Evolutionary conservation across 139 green algal species (phyloP), one percentile per base, ranked within the genome.

Genomic region (Volvox reticuliferus): DNA sequence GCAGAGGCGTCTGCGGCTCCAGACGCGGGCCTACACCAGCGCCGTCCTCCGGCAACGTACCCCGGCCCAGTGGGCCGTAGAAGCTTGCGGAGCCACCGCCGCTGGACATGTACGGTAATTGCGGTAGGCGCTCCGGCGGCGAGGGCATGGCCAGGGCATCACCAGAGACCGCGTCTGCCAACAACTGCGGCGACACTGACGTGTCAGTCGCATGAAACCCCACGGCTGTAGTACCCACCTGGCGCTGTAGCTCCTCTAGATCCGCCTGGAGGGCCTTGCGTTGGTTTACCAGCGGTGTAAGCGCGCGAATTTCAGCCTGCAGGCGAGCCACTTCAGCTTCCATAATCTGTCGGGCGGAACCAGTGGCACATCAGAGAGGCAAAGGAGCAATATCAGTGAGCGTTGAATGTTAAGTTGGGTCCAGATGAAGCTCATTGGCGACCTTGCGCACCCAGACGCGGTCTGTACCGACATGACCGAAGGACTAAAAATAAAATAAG

Each of bases 191-290:
- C 62, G 62, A 16, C 17, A 33, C 18, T 63, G 62, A 5, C 62
- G 81, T 33, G 22, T n/a, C 71, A 30, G 71, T 81, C 0, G 0
- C 83, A 17, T 67, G n/a, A 3, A 88, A 68, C 3, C 22, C 35
- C 24, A 44, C 12, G 20, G 83, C 83, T 9, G 67, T 68, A 17
- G 36, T 37, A 32, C 26, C 33, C 2, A 71, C 28, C 68, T 82
- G 69, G 26, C 69, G 85, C 20, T 89, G 85, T 71, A 89, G 80
- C 69, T 82, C 85, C 85, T 89, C 86, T 71, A 90, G 75, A 75
- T 90, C 86, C 13, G 86, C 86, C 86, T 85, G 86, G 73, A 90
- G 86, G 21, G 73, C 75, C 26, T 55, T 33, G 55, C 86, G 86
- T 76, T 90, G 44, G 73, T 84, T 76, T 61, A 24, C 86, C 86